Evolutionary conservation across 441 rosid genomes (phyloP), one percentile per base, ranked within the genome.

Genomic region (Arabidopsis hybrid): DNA sequence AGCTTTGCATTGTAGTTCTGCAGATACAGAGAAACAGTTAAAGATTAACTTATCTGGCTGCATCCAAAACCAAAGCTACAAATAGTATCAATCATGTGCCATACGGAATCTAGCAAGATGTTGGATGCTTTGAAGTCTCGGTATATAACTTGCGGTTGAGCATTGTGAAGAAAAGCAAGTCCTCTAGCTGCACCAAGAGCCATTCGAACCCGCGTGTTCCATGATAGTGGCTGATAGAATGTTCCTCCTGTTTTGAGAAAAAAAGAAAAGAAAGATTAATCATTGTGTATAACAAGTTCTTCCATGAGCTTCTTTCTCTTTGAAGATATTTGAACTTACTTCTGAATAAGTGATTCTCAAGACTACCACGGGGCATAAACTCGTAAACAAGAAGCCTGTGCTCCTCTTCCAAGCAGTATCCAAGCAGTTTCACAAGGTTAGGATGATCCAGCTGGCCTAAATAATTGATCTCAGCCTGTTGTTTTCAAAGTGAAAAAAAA

Each of bases 151-250:
- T 85, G 84, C 2, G 86, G 78, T 76, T 88, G 81, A 31, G 85
- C 89, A 67, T 74, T 79, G 72, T 87, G 91, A 55, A 88, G 93
- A 81, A 85, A 88, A 12, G 91, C 89, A 56, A 88, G 87, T 39
- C 93, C 93, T 75, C 80, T 84, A 9, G 93, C 93, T 59, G 93
- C 93, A 67, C 87, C 88, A 51, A 86, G 87, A 26, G 89, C 85
- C 68, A 86, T 85, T 70, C 82, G 84, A 81, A 88, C 75, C 14
- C 93, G 78, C 2, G 79, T 64, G 67, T 74, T 82, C 93, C 93
- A 88, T 36, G 89, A 56, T 50, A 88, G 83, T 5, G 91, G 91
- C 73, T 84, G 86, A 72, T 75, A 80, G 75, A 75, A 81, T 9
- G 91, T 82, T 35, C 93, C 88, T 60, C 88, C 93, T 88, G 80